Evolutionary conservation across 2,329 filamentous ascomycete species (phyloP).

Genomic region (Alternaria conjuncta): DNA sequence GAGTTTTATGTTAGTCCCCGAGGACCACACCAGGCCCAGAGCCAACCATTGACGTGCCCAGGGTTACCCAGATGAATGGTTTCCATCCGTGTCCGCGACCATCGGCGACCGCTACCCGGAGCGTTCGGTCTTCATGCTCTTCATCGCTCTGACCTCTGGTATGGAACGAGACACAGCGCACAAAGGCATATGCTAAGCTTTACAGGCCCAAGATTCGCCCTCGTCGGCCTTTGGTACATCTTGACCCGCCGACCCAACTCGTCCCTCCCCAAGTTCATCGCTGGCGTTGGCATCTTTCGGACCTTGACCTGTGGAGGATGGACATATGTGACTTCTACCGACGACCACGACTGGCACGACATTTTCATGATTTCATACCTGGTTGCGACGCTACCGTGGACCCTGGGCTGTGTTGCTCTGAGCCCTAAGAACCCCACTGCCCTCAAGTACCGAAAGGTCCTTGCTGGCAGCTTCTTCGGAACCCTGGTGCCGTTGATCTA

Average conservation of each 20-base stretch:
- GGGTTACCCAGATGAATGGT: conserved; percentile 82
- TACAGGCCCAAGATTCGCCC: conserved; percentile 84
- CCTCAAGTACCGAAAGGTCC: conserved; percentile 85
- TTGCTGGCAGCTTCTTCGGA: conserved; percentile 85
- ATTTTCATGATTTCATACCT: conserved; percentile 99
- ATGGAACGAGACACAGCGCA: conserved; percentile 23
- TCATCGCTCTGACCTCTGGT: conserved; percentile 95
- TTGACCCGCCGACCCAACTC: conserved; percentile 79
- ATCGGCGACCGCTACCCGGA: conserved; percentile 98
- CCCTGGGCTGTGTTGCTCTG: conserved; percentile 83
- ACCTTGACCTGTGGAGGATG: conserved; percentile 95
- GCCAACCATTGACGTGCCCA: conserved; percentile 28
- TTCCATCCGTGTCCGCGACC: conserved; percentile 92
- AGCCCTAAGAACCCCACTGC: conserved; percentile 84
- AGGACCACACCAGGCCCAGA: not conserved
- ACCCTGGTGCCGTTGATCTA: conserved; percentile 90
- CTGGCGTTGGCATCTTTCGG: conserved; percentile 79
- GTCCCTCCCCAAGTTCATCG: conserved; percentile 80
- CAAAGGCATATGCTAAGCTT: conserved; percentile 14
- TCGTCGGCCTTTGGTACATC: conserved; percentile 91
- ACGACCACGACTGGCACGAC: conserved; percentile 98
- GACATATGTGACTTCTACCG: conserved; percentile 98
- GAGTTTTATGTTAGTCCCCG: conserved; percentile 72
- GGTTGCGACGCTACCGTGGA: conserved; percentile 94
- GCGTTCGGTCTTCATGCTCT: conserved; percentile 94